A percentile compares a stretch with the other conserved stretches of the same genome.
phyloP scores from a whole-genome alignment of 352 stramenopile species.

The Globisporangium takayamanum region DNA sequence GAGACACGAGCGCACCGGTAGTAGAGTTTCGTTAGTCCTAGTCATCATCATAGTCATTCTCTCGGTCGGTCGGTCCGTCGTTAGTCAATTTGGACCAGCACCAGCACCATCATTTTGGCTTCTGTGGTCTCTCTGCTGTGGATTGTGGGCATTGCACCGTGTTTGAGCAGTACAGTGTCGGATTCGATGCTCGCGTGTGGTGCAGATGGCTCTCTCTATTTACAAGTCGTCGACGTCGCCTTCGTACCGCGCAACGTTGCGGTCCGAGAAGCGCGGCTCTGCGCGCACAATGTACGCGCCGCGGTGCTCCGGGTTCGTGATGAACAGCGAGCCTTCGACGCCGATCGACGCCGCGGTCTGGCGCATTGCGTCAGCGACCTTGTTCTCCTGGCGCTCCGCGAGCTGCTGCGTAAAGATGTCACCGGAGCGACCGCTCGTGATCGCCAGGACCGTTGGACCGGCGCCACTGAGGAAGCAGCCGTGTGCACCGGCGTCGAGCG shows the following conservation, averaged over 20 bases:
- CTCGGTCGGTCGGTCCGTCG: too few species aligned
- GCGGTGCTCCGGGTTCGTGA: conserved; percentile 94
- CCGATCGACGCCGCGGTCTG: conserved; percentile 85
- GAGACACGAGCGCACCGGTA: too few species aligned
- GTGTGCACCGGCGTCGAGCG: conserved; percentile 90
- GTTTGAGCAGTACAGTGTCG: too few species aligned
- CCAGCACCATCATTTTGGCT: too few species aligned
- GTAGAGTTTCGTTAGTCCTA: not conserved
- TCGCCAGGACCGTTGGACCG: conserved; percentile 96
- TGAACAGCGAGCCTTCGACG: conserved; percentile 94
- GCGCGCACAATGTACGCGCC: conserved; percentile 94
- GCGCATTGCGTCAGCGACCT: conserved; percentile 97
- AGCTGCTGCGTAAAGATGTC: conserved; percentile 98
- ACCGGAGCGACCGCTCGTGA: conserved; percentile 94
- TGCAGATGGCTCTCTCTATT: not conserved
- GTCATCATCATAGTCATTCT: conserved; percentile 4
- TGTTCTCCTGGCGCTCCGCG: conserved; percentile 81
- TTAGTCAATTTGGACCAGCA: too few species aligned
- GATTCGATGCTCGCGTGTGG: too few species aligned
- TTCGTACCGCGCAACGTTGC: conserved; percentile 74
- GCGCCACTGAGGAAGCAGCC: conserved; percentile 96
- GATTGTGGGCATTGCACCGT: too few species aligned
- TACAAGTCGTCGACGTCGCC: conserved; percentile 77
- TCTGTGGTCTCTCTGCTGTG: too few species aligned
- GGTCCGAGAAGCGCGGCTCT: conserved; percentile 89